Evolutionary conservation across 352 stramenopile genomes (phyloP).

Genomic region (Thraustochytrium striatum): DNA sequence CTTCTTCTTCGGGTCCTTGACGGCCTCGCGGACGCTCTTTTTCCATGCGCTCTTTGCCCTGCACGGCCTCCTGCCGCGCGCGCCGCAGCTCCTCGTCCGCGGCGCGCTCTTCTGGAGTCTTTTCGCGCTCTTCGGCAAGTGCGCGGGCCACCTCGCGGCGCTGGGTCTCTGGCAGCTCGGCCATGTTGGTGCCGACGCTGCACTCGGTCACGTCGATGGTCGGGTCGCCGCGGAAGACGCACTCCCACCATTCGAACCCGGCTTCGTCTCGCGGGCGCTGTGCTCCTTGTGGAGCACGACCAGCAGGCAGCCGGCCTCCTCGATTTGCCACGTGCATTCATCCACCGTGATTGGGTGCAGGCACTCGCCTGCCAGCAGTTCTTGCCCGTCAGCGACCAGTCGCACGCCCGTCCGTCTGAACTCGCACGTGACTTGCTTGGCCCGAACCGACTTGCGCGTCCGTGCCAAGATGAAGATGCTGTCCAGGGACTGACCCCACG

Average conservation of each 20-base stretch:
- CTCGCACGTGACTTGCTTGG: background rate
- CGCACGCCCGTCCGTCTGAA: conserved; percentile 11
- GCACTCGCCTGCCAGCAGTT: background rate
- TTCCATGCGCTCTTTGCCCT: conserved; percentile 13
- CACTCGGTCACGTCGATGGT: conserved; percentile 12
- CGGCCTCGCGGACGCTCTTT: conserved; percentile 17
- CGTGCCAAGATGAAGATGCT: background rate
- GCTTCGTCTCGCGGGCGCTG: background rate
- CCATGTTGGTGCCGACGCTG: conserved; percentile 18
- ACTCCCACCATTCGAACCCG: conserved; percentile 36
- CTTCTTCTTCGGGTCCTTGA: conserved; percentile 21
- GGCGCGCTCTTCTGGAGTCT: background rate
- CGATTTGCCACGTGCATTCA: conserved; percentile 11
- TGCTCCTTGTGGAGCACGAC: conserved; percentile 21
- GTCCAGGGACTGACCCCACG: conserved; percentile 18
- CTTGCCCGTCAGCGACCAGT: background rate
- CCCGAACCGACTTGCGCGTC: background rate
- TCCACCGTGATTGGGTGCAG: background rate
- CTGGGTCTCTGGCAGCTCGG: background rate
- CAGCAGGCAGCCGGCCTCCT: background rate
- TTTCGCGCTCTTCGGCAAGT: background rate
- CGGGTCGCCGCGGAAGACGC: conserved; percentile 6
- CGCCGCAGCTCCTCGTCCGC: background rate
- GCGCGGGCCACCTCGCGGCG: background rate
- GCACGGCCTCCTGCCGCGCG: background rate